Percentiles rank a stretch among this genome's conserved stretches.
phyloP scores from a whole-genome alignment of 345 rosid species.

The Kernera saxatilis region DNA sequence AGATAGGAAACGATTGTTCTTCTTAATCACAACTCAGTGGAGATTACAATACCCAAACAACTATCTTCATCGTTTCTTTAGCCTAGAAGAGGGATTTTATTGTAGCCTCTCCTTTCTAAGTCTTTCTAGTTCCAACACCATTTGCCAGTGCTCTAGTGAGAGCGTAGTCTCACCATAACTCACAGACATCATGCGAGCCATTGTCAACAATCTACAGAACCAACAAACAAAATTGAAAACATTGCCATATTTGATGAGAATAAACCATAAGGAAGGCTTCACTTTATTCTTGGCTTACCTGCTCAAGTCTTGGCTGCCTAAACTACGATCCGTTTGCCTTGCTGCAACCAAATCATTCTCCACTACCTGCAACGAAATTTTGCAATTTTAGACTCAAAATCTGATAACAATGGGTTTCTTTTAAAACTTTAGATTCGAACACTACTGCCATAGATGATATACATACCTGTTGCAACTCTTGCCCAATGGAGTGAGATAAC shows the following conservation, averaged over 20 bases:
- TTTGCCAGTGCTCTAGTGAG: slow-evolving; percentile 76
- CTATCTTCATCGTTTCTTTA: not conserved
- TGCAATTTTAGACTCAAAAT: not conserved
- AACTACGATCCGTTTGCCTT: slow-evolving; percentile 70
- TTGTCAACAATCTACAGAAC: slow-evolving; percentile 60
- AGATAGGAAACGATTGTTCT: slow-evolving; percentile 5
- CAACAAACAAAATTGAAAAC: not conserved
- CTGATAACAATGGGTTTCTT: not conserved
- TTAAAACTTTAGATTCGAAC: not conserved
- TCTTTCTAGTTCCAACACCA: slow-evolving; percentile 81
- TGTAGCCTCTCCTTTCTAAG: slow-evolving; percentile 65
- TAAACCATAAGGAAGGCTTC: not conserved
- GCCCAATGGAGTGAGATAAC: slow-evolving; percentile 58
- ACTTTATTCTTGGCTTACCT: too few species aligned
- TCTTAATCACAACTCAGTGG: not conserved
- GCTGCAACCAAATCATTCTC: slow-evolving; percentile 81
- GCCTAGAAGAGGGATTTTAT: slow-evolving; percentile 18
- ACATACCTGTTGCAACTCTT: slow-evolving; percentile 77
- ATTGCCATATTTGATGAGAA: not conserved
- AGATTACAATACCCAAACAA: slow-evolving; percentile 5
- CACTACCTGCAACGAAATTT: slow-evolving; percentile 41
- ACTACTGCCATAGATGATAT: not conserved
- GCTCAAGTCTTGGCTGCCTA: slow-evolving; percentile 80
- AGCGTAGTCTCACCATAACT: slow-evolving; percentile 66
- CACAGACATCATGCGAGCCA: slow-evolving; percentile 76